These are phyloP conservation scores for Kwoniella sp. DNA, from an alignment of 768 basidiomycete species.

Conservation along the genomic window DNA sequence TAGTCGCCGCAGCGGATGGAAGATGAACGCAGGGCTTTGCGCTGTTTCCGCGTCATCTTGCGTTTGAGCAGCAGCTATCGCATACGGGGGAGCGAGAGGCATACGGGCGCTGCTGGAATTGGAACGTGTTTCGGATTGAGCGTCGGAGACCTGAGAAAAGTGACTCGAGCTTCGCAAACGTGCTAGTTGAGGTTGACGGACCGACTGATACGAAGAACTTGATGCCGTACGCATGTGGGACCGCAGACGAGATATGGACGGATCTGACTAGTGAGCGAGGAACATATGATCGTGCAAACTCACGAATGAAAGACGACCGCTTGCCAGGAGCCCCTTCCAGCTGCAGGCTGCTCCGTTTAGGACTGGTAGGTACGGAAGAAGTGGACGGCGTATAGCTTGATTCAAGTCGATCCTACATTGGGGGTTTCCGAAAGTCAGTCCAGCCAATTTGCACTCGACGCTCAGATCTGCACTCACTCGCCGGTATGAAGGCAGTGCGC, in stretches of 20 bases:
- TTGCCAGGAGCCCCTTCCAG: conserved; percentile 13
- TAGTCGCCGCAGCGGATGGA: conserved; percentile 43
- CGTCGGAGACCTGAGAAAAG: conserved; percentile 42
- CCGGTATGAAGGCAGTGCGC: conserved; percentile 13
- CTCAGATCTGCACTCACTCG: conserved; percentile 16
- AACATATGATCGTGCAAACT: not conserved
- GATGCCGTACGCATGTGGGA: conserved; percentile 51
- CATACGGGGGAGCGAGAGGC: too few species aligned
- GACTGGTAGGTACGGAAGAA: not conserved
- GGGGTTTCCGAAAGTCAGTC: conserved; percentile 3
- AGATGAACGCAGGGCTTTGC: conserved; percentile 38
- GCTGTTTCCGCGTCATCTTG: not conserved
- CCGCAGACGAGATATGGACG: conserved; percentile 53
- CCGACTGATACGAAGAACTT: conserved; percentile 34
- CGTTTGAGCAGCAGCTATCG: not conserved
- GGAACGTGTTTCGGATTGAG: conserved; percentile 30
- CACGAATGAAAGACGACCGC: conserved; percentile 32
- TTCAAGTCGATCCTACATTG: not conserved
- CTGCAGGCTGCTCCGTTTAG: conserved; percentile 12
- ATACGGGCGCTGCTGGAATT: conserved; percentile 1
- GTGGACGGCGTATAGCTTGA: conserved; percentile 16
- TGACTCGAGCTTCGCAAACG: conserved; percentile 34
- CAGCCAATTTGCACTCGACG: not conserved
- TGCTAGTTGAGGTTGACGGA: conserved; percentile 23
- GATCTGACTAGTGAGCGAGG: conserved; percentile 6